A percentile compares a stretch with the other conserved stretches of the same genome.
Conservation (phyloP, 2,329 filamentous ascomycete genomes). For the Penicillium sp. region DNA sequence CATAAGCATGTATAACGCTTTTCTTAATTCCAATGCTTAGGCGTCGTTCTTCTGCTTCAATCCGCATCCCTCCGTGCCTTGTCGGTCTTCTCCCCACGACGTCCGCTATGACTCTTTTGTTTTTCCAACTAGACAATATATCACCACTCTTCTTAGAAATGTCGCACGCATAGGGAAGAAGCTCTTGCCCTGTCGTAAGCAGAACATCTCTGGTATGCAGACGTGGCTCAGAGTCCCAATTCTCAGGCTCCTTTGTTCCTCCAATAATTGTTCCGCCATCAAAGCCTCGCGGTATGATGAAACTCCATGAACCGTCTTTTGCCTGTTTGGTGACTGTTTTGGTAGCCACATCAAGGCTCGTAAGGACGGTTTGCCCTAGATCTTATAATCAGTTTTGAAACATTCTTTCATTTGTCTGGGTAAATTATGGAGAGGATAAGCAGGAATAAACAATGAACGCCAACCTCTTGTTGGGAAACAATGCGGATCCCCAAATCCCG, state of each 20-base stretch:
- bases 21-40: slow-evolving; percentile 15
- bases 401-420: not conserved
- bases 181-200: slow-evolving; percentile 40
- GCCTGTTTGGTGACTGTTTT: slow-evolving; percentile 55
- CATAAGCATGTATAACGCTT: slow-evolving; percentile 53
- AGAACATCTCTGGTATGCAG: slow-evolving; percentile 46
- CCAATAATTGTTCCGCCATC: slow-evolving; percentile 63
- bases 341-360: slow-evolving; percentile 30
- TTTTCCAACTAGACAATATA: slow-evolving; percentile 32
- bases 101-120: slow-evolving; percentile 35
- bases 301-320: slow-evolving; percentile 60
- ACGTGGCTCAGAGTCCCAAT: slow-evolving; percentile 53
- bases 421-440: no score
- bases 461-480: slow-evolving; percentile 43
- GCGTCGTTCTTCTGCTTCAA: slow-evolving; percentile 47
- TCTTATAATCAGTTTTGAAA: slow-evolving; percentile 4
- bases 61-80: slow-evolving; percentile 46
- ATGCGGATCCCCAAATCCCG: slow-evolving; percentile 40
- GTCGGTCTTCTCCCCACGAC: slow-evolving; percentile 45
- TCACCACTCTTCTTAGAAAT: slow-evolving; percentile 13
- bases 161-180: slow-evolving; percentile 35
- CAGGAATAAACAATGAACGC: not conserved
- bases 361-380: slow-evolving; percentile 46
- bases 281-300: slow-evolving; percentile 59
- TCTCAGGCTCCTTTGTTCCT: slow-evolving; percentile 59